Conservation (phyloP, 1,139 yeast genomes). For the Geotrichum siamense region DNA sequence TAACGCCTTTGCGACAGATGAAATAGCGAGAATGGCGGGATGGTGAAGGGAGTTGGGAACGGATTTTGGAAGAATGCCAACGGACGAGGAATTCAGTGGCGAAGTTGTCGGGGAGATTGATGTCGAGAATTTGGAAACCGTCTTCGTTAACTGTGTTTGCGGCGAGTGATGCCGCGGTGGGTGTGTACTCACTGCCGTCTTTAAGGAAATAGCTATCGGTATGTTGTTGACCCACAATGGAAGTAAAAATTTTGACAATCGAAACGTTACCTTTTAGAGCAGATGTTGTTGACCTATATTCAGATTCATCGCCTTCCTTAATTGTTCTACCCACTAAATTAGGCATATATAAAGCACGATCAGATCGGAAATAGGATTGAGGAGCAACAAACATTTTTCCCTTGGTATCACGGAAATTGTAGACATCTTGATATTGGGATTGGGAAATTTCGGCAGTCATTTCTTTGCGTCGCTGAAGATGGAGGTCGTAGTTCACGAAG, state of each 20-base stretch:
- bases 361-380: constrained; percentile 60
- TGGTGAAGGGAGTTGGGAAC: constrained; percentile 38
- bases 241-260: constrained; percentile 57
- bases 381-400: constrained; percentile 87
- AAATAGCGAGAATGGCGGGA: constrained; percentile 54
- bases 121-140: constrained; percentile 60
- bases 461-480: constrained; percentile 29
- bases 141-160: constrained; percentile 27
- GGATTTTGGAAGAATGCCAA: constrained; percentile 39
- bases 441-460: constrained; percentile 58
- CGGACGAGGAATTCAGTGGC: constrained; percentile 59
- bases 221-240: constrained; percentile 67
- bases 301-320: constrained; percentile 22
- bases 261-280: constrained; percentile 50
- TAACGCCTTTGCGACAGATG: constrained; percentile 54
- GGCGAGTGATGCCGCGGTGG: constrained; percentile 11
- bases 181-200: constrained; percentile 34
- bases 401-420: constrained; percentile 67
- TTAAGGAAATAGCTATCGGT: constrained; percentile 57
- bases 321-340: constrained; percentile 61
- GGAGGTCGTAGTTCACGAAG: constrained; percentile 42
- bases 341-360: constrained; percentile 81
- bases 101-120: constrained; percentile 66
- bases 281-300: constrained; percentile 40
- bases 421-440: constrained; percentile 81